Conservation (phyloP, 345 rosid genomes). For the Hibiscus tridactylites region DNA sequence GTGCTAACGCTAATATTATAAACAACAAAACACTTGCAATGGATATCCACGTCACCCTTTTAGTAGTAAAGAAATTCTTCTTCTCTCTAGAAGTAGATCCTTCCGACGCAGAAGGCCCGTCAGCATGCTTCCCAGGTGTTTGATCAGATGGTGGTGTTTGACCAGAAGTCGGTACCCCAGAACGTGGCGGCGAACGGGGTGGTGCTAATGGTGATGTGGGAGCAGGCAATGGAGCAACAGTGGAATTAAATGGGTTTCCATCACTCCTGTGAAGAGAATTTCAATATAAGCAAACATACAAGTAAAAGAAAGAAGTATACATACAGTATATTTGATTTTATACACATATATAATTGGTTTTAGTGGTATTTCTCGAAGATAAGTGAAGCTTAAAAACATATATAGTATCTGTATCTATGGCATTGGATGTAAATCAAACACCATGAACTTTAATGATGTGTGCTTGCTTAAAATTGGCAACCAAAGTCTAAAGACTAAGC, state of each 20-base stretch:
- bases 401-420: background rate
- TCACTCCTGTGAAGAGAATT: constrained; percentile 49
- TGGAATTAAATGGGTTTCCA: constrained; percentile 68
- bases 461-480: constrained; percentile 5
- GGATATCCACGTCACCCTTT: constrained; percentile 61
- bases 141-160: constrained; percentile 27
- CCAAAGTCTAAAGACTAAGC: background rate
- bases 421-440: background rate
- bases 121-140: constrained; percentile 45
- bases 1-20: constrained; percentile 45
- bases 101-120: constrained; percentile 50
- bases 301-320: background rate
- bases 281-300: constrained; percentile 11
- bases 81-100: constrained; percentile 37
- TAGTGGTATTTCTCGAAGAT: background rate
- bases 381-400: background rate
- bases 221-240: constrained; percentile 48
- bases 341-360: background rate
- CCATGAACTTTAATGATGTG: background rate
- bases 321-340: background rate
- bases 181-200: constrained; percentile 28
- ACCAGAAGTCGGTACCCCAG: constrained; percentile 28
- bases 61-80: constrained; percentile 36
- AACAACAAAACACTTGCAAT: constrained; percentile 54
- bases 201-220: constrained; percentile 38